These are phyloP conservation scores for Pseudogymnoascus sp. DNA, from an alignment of 2,329 filamentous ascomycete genomes.

Conservation along the genomic window DNA sequence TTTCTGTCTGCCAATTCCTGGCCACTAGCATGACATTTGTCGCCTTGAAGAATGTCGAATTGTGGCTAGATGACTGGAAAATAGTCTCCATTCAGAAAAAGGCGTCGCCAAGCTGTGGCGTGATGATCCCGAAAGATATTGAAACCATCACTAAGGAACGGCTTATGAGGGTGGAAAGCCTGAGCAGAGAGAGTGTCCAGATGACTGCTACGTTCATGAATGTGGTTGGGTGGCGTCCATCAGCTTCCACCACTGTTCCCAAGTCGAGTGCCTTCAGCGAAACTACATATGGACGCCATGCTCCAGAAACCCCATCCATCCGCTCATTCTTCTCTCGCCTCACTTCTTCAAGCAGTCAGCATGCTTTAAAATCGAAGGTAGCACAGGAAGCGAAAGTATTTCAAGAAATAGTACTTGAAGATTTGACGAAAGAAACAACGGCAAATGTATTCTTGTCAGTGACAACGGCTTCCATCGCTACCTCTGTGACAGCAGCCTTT, in stretches of 20 bases:
- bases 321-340: conserved; percentile 73
- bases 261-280: conserved; percentile 20
- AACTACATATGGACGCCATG: conserved; percentile 36
- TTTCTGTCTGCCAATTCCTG: conserved; percentile 84
- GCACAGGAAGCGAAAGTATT: conserved; percentile 53
- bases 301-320: conserved; percentile 52
- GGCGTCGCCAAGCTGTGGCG: conserved; percentile 63
- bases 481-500: conserved; percentile 63
- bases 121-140: conserved; percentile 68
- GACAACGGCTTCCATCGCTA: conserved; percentile 73
- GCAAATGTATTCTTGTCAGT: conserved; percentile 84
- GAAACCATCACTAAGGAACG: conserved; percentile 77
- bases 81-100: conserved; percentile 76
- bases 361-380: conserved; percentile 43
- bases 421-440: conserved; percentile 60
- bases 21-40: conserved; percentile 96
- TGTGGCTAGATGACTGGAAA: conserved; percentile 82
- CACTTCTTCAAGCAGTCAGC: conserved; percentile 48
- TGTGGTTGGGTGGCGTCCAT: conserved; percentile 73
- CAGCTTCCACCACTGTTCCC: conserved; percentile 33
- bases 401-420: conserved; percentile 57
- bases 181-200: conserved; percentile 79
- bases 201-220: conserved; percentile 88
- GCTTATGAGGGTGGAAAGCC: conserved; percentile 74
- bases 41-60: conserved; percentile 74